Conservation (phyloP, 805 yeast genomes). For the Pichia cabralensis region DNA sequence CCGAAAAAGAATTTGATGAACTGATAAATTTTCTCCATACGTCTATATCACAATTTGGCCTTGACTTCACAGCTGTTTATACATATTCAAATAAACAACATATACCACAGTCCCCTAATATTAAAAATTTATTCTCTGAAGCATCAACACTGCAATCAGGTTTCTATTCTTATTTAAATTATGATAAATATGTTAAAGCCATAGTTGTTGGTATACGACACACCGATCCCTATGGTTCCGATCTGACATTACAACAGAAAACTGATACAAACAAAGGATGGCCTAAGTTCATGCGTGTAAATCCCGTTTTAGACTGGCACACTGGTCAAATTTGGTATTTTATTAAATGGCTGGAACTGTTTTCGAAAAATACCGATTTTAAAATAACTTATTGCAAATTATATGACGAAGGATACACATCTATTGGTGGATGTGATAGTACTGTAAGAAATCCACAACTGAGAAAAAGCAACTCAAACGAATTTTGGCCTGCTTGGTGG, state of each 20-base stretch:
- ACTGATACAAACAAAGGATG: conserved; percentile 83
- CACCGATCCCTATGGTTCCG: conserved; percentile 74
- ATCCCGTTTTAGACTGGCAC: conserved; percentile 86
- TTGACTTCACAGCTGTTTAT: conserved; percentile 31
- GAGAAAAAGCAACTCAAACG: conserved; percentile 4
- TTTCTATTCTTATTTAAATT: conserved; percentile 47
- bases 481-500: conserved; percentile 44
- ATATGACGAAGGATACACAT: conserved; percentile 81
- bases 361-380: conserved; percentile 34
- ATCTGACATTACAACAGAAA: conserved; percentile 47
- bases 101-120: neutral
- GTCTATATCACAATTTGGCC: conserved; percentile 44
- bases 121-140: conserved; percentile 12
- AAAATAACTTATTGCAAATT: conserved; percentile 47
- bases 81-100: conserved; percentile 1
- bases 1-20: conserved; percentile 62
- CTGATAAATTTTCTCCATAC: conserved; percentile 53
- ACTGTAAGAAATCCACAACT: conserved; percentile 68
- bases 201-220: conserved; percentile 82
- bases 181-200: conserved; percentile 48
- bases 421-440: conserved; percentile 68
- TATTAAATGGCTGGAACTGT: conserved; percentile 28
- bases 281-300: conserved; percentile 80
- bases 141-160: conserved; percentile 42
- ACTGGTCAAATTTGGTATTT: conserved; percentile 83